Percentiles rank a stretch among this genome's conserved stretches.
These are phyloP conservation scores for Chaetoscypha palmicola DNA, from an alignment of 2,329 filamentous ascomycete species.

Conservation along the genomic window DNA sequence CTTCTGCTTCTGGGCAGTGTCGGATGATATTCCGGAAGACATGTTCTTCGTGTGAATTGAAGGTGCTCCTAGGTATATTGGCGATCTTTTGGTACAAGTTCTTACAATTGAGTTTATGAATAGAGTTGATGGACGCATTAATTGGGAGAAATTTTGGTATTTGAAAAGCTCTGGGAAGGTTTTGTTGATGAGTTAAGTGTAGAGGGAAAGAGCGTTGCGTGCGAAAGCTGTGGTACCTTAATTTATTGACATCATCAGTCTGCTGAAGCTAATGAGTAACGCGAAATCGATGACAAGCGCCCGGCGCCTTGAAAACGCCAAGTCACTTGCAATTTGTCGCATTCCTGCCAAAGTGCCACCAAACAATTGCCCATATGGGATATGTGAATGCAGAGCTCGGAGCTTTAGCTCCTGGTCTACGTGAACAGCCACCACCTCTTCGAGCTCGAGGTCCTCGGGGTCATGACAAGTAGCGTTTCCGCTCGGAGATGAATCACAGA, in stretches of 20 bases:
- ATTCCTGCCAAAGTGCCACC: no score
- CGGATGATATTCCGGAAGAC: slow-evolving; percentile 27
- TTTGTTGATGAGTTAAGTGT: neutral
- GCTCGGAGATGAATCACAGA: no score
- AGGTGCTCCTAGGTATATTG: neutral
- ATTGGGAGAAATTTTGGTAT: neutral
- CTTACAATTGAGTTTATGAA: slow-evolving; percentile 1
- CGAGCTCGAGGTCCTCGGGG: no score
- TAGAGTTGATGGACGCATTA: slow-evolving; percentile 1
- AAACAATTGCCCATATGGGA: no score
- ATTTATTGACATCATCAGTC: slow-evolving; percentile 19
- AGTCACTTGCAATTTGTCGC: no score
- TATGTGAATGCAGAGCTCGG: no score
- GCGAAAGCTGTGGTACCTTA: neutral
- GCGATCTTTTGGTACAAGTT: neutral
- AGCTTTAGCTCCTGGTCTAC: no score
- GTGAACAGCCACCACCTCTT: no score
- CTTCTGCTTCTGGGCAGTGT: slow-evolving; percentile 20
- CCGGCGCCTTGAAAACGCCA: neutral
- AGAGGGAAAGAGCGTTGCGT: neutral
- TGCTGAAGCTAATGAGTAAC: no score
- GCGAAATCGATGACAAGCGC: neutral
- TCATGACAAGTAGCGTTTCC: no score
- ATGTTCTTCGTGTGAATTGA: slow-evolving; percentile 15
- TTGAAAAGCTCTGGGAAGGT: neutral